Evolutionary conservation across 768 basidiomycete species (phyloP).

Genomic region (Tulasnella sp.): DNA sequence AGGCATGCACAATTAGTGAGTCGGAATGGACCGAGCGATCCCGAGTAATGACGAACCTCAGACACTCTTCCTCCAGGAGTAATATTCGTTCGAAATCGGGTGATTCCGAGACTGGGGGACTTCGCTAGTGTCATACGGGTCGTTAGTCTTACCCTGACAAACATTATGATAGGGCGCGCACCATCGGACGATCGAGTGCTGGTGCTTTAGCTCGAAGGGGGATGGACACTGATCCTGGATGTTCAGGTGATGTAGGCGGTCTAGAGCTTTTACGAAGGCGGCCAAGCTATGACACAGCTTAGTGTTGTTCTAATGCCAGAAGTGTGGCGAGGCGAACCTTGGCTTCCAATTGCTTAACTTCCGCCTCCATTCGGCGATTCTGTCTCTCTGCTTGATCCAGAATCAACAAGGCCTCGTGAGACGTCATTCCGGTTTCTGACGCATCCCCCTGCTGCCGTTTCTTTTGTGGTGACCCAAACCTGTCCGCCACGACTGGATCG

Average conservation of each 20-base stretch:
- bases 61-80: background rate
- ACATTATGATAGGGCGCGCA: background rate
- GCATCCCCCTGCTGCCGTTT: no score
- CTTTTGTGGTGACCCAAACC: no score
- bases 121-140: background rate
- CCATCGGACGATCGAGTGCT: background rate
- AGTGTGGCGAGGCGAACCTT: background rate
- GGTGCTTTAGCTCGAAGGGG: background rate
- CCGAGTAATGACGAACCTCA: no score
- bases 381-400: background rate
- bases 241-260: background rate
- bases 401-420: background rate
- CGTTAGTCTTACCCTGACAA: background rate
- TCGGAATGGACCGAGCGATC: background rate
- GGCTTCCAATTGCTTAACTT: background rate
- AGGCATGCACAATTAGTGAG: background rate
- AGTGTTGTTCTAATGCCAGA: background rate
- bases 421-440: background rate
- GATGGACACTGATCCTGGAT: background rate
- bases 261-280: background rate
- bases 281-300: background rate
- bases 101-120: background rate
- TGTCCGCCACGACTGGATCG: background rate
- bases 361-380: background rate
- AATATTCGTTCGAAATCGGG: background rate